Base-by-base conservation (phyloP, 768 basidiomycete genomes). In the Termitomyces sp. region DNA sequence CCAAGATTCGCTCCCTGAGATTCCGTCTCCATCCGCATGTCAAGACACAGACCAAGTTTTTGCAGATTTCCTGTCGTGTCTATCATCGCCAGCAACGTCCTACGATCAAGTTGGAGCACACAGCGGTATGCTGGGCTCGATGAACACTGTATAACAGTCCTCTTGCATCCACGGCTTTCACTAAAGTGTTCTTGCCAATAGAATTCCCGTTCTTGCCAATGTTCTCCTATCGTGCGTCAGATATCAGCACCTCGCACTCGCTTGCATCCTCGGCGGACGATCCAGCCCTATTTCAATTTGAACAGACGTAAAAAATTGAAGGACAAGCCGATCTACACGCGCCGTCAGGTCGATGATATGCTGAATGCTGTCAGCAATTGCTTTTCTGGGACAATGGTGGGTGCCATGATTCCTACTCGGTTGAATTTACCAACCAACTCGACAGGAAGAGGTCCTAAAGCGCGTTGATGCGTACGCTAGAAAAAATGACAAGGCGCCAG, bases 301-400 rank as follows among this genome's bases (percentile, higher is more conserved):
- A 48, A 46, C 47, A 54, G 43, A 24, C 51, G 56, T 32, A 57
- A 45, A 49, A 60, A 50, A 45, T 10, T 53, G 30, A 60, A 54
- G 38, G 59, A 60, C 32, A 59, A 55, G 34, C 58, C 58, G 10
- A 44, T 59, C 5, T 59, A 59, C 21, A 59, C 58, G 14, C 58
- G 58, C 14, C 44, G 51, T 5, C 58, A 59, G 28, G 58, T 59
- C 40, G 58, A 59, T 26, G 58, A 59, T 38, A 59, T 59, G 51
- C 32, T 59, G 15, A 51, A 49, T 47, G 54, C 58, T 15, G 51
- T 59, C 46, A 52, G 58, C 28, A 49, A 24, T 21, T 59, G 58
- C 28, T 59, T 59, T 42, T 41, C 53, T 3, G 54, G 51, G 10
- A 59, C 58, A 19, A 59, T 60, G 51, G 59, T 57, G 6, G 24